These are phyloP conservation scores for Carex myosuroides DNA, from an alignment of 176 grass and related monocot species.

Conservation along the genomic window DNA sequence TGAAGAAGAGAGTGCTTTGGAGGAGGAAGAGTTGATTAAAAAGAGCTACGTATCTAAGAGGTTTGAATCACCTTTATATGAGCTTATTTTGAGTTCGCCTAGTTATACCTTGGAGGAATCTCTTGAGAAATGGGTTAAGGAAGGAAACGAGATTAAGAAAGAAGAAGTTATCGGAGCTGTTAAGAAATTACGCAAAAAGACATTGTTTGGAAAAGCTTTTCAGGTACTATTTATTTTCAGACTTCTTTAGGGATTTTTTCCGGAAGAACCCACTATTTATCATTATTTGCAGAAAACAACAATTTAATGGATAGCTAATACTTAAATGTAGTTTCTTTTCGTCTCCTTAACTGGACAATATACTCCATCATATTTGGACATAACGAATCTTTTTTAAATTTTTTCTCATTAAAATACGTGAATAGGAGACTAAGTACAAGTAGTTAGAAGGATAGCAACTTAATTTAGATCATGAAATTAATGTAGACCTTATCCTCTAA, in stretches of 20 bases:
- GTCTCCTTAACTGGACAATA: not conserved
- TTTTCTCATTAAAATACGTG: not conserved
- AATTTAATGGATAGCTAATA: not conserved
- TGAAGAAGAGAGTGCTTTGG: conserved; percentile 28
- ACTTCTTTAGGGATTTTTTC: not conserved
- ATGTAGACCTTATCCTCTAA: not conserved
- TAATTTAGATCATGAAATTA: not conserved
- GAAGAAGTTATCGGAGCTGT: conserved; percentile 30
- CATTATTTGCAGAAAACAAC: not conserved
- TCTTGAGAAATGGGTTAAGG: conserved; percentile 55
- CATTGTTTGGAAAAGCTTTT: conserved; percentile 49
- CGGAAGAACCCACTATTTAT: not conserved
- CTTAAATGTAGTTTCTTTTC: not conserved
- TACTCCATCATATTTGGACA: not conserved
- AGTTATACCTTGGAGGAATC: conserved; percentile 8
- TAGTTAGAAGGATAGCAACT: not conserved
- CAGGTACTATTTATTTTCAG: conserved; percentile 42
- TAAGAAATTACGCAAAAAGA: conserved; percentile 37
- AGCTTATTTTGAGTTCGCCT: conserved; percentile 27
- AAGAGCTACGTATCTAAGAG: conserved; percentile 3
- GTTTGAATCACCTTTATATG: conserved; percentile 23
- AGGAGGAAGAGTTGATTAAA: conserved; percentile 26
- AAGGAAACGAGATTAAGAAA: conserved; percentile 47
- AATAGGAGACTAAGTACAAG: not conserved
- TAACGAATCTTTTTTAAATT: not conserved